These are phyloP conservation scores for Collybiopsis confluens DNA, from an alignment of 768 basidiomycete species.

Conservation along the genomic window DNA sequence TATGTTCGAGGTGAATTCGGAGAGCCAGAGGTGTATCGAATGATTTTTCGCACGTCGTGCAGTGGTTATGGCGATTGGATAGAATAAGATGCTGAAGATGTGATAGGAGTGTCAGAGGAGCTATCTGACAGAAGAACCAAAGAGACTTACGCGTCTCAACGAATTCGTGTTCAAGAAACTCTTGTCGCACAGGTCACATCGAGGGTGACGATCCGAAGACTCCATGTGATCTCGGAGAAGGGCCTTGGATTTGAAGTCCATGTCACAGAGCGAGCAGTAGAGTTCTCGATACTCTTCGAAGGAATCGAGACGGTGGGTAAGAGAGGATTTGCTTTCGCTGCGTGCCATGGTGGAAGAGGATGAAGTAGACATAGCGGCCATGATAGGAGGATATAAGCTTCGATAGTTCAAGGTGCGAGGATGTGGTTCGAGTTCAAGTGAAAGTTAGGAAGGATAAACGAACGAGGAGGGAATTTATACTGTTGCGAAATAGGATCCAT, in stretches of 20 bases:
- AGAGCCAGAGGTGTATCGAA: conserved; percentile 25
- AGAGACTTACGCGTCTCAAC: conserved; percentile 22
- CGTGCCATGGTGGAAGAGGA: background rate
- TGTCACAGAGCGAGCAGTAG: conserved; percentile 32
- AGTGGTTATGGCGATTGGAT: conserved; percentile 26
- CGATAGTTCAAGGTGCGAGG: background rate
- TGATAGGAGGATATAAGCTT: background rate
- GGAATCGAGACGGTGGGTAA: background rate
- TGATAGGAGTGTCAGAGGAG: background rate
- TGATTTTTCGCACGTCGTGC: conserved; percentile 23
- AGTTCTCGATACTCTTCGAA: conserved; percentile 1
- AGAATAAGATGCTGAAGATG: conserved; percentile 22
- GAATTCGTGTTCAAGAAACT: conserved; percentile 29
- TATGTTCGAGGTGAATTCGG: conserved; percentile 23
- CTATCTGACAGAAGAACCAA: background rate
- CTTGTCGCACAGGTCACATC: conserved; percentile 22
- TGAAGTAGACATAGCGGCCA: background rate
- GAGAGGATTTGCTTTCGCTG: background rate
- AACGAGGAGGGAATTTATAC: background rate
- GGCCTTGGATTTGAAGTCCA: conserved; percentile 22
- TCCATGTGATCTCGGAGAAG: conserved; percentile 25
- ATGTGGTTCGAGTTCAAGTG: background rate
- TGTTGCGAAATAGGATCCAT: background rate
- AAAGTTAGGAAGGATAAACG: background rate
- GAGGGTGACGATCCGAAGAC: conserved; percentile 23